phyloP scores from a whole-genome alignment of 306 rosid genomes.

The Quercus alba region DNA sequence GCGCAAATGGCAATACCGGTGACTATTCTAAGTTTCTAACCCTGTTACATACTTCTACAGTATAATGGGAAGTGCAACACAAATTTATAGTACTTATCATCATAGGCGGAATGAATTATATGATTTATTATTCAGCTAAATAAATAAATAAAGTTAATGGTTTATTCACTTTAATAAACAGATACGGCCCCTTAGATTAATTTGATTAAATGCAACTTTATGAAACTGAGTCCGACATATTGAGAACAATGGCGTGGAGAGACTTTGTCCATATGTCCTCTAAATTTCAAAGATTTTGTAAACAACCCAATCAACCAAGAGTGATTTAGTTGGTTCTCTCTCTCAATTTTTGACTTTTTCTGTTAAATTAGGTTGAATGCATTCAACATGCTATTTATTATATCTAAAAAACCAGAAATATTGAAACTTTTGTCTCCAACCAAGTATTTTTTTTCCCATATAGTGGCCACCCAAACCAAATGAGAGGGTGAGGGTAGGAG shows the following conservation, averaged over 20 bases:
- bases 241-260: not conserved
- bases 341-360: not conserved
- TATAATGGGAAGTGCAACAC: not conserved
- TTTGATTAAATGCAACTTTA: not conserved
- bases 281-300: not conserved
- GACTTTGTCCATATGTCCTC: not conserved
- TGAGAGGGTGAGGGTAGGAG: not conserved
- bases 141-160: not conserved
- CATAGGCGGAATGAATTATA: not conserved
- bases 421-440: not conserved
- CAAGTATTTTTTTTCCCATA: not conserved
- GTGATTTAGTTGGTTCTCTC: not conserved
- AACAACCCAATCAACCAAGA: not conserved
- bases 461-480: too few relatives aligned
- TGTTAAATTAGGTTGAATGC: not conserved
- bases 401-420: not conserved
- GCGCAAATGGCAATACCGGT: not conserved
- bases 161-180: not conserved
- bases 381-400: not conserved
- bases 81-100: not conserved
- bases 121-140: not conserved
- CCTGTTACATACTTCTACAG: not conserved
- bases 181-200: not conserved
- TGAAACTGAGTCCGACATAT: not conserved
- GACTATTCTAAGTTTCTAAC: too few relatives aligned